Base-by-base conservation (phyloP, 106 monocot species). In the Dendrobium officinale region DNA sequence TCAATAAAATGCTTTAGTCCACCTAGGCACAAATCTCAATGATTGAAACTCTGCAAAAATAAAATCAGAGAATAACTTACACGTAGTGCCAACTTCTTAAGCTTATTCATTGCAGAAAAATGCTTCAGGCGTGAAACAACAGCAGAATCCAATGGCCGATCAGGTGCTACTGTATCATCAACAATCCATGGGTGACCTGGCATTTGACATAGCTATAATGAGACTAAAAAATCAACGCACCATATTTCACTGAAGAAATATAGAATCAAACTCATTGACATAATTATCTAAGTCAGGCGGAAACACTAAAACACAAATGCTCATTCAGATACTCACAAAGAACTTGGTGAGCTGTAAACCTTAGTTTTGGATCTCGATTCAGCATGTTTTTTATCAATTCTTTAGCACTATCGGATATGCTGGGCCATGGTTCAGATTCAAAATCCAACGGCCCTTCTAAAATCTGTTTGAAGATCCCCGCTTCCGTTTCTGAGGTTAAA, bases 341-440 rank as follows among this genome's bases (percentile, higher is more conserved):
- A 81, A 95, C 95, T 80, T 90, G 84, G 84, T 95, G 90, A 83
- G 95, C 95, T 55, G 88, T 92, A 22, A 89, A 87, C 82, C 92
- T 87, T 72, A 86, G 86, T 55, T 82, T 89, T 18, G 92, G 95
- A 75, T 95, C 83, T 61, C 92, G 83, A 66, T 86, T 88, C 19
- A 95, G 84, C 92, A 95, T 95, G 79, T 89, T 91, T 64, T 86
- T 87, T 75, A 95, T 92, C 70, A 95, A 77, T 49, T 92, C 95
- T 82, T 95, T 95, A 44, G 92, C 92, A 86, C 88, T 85, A 11
- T 95, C 92, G 79, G 95, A 95, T 56, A 92, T 92, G 19, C 42
- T 48, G 76, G 92, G 95, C 95, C 95, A 95, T 77, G 95, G 95
- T 80, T 95, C 90, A 9, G 89, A 89, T 87, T 90, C 86, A 80